Evolutionary conservation across 1,284 basidiomycete species (phyloP).

Genomic region (Cryptococcus maquisensis): DNA sequence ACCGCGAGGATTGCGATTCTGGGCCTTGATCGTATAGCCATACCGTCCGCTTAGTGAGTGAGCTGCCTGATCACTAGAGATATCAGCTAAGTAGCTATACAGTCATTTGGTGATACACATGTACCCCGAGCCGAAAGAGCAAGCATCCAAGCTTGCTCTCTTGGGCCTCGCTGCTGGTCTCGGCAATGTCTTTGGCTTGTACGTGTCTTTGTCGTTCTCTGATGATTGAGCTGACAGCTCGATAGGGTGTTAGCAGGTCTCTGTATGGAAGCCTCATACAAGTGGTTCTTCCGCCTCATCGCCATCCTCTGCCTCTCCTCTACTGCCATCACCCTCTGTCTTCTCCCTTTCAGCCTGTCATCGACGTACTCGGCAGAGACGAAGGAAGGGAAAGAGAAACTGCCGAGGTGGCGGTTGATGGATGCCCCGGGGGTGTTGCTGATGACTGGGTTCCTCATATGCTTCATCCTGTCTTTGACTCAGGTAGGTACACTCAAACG

Average conservation of each 20-base stretch:
- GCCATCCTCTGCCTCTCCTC: conserved; percentile 12
- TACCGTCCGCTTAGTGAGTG: conserved; percentile 30
- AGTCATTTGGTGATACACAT: conserved; percentile 32
- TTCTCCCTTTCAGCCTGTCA: conserved; percentile 6
- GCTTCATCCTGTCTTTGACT: conserved; percentile 41
- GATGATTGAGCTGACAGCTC: neutral
- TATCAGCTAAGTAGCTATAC: neutral
- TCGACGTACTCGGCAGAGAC: neutral
- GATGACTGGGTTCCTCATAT: conserved; percentile 29
- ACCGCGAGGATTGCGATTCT: neutral
- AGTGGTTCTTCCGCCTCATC: conserved; percentile 40
- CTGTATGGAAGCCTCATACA: conserved; percentile 23
- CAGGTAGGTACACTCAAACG: conserved; percentile 10
- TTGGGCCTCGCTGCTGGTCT: conserved; percentile 27
- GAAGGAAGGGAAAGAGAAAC: conserved; percentile 1
- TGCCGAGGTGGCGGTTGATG: conserved; percentile 31
- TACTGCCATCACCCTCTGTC: neutral
- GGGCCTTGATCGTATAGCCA: conserved; percentile 11
- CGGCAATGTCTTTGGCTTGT: conserved; percentile 32
- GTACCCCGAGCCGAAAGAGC: conserved; percentile 33
- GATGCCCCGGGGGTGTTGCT: conserved; percentile 35
- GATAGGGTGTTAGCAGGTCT: conserved; percentile 18
- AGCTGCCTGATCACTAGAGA: too few species aligned
- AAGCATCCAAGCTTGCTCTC: conserved; percentile 29
- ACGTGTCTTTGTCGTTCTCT: conserved; percentile 3